Evolutionary conservation across 2,329 filamentous ascomycete genomes (phyloP).

Genomic region (Lecanicillium sp.): DNA sequence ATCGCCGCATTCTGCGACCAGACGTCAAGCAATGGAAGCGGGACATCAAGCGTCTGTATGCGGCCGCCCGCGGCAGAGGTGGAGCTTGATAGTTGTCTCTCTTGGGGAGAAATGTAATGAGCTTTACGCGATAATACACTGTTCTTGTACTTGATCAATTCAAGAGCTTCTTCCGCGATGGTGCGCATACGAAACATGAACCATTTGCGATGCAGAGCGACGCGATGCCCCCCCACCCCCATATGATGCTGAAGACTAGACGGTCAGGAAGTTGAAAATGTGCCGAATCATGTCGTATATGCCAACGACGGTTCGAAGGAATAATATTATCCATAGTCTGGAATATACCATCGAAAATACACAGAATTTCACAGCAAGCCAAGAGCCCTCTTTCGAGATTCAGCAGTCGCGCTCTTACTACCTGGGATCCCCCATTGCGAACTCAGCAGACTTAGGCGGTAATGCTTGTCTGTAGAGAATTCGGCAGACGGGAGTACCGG

Average conservation of each 20-base stretch:
- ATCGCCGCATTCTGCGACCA: conserved; percentile 54
- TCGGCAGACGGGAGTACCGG: too few relatives aligned
- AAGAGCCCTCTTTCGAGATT: conserved; percentile 10
- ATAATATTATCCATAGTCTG: conserved; percentile 16
- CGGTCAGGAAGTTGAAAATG: conserved; percentile 10
- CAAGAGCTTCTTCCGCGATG: too few relatives aligned
- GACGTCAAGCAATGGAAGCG: conserved; percentile 52
- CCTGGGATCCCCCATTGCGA: too few relatives aligned
- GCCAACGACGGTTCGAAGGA: conserved; percentile 14
- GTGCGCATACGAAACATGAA: neutral
- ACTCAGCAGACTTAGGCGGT: too few relatives aligned
- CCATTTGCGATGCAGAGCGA: conserved; percentile 10
- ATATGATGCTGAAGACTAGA: conserved; percentile 10
- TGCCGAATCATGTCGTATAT: neutral
- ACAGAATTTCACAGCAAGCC: conserved; percentile 16
- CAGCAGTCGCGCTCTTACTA: too few relatives aligned
- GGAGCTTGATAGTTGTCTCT: conserved; percentile 8
- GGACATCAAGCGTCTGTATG: conserved; percentile 55
- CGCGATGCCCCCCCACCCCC: conserved; percentile 13
- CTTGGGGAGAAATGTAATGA: too few relatives aligned
- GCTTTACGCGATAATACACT: too few relatives aligned
- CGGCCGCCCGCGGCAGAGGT: conserved; percentile 38
- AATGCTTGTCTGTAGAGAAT: too few relatives aligned
- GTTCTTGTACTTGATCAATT: too few relatives aligned
- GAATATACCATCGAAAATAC: conserved; percentile 12